Evolutionary conservation across 306 rosid species (phyloP), one percentile per base, ranked within the genome.

Genomic region (Glycine soja): DNA sequence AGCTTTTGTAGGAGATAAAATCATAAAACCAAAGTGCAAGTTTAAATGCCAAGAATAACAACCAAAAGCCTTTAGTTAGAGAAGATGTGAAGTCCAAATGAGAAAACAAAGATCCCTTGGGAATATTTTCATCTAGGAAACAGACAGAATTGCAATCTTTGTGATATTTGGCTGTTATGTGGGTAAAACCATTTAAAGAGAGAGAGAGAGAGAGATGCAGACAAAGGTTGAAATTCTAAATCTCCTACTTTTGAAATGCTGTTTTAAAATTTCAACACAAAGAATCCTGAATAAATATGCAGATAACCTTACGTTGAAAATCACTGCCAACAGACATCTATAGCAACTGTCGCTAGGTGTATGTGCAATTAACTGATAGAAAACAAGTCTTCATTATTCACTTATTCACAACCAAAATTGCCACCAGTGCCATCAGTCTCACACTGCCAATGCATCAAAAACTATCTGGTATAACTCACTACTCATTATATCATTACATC

Each of bases 11-110:
- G 7, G 46, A 52, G 36, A 18, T 67, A 52, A 62, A 65, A 86
- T 18, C 75, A 67, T 79, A 50, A 72, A 81, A 74, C n/a, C 38
- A 7, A 67, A 66, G 40, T 53, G 72, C 42, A 77, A 46, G 63
- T 77, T 66, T 19, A 48, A 65, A 76, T 45, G 14, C 59, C 54
- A 58, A 78, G n/a, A 81, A 30, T 34, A 85, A 47, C 51, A 80
- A 52, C 54, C 14, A 68, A 54, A 76, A 42, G n/a, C 81, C 66
- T 38, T 62, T 9, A 58, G 38, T 69, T 43, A 38, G 81, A 58
- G 40, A 74, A 69, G 34, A 62, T 11, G 47, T 32, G 12, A 58
- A 69, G 54, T 58, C 24, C 83, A 77, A 59, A 59, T 42, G 36
- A 32, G 45, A 79, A 70, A 54, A 52, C 76, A 80, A 38, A 40